These are phyloP conservation scores for Solanum hybrid DNA, from an alignment of 305 asterid species.

Conservation along the genomic window DNA sequence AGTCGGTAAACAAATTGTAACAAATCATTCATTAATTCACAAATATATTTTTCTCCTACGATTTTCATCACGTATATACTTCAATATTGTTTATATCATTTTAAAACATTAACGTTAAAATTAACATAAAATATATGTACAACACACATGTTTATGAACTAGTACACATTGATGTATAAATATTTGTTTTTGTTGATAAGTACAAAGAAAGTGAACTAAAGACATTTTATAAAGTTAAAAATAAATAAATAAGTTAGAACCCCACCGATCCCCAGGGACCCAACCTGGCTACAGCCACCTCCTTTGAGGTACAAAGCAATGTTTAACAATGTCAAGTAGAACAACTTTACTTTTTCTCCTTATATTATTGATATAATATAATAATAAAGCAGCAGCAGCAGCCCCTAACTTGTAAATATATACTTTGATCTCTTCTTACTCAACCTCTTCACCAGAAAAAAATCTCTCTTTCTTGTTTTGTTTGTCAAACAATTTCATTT, in stretches of 20 bases:
- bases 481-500: background rate
- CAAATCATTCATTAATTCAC: background rate
- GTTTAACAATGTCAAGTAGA: background rate
- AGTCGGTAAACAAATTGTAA: background rate
- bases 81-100: background rate
- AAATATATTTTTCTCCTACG: background rate
- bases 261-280: background rate
- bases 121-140: background rate
- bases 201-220: background rate
- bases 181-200: background rate
- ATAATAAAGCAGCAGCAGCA: background rate
- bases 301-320: background rate
- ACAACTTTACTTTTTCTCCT: background rate
- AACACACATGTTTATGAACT: background rate
- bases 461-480: background rate
- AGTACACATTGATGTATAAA: background rate
- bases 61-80: background rate
- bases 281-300: background rate
- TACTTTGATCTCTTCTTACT: slow-evolving; percentile 1
- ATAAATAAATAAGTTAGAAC: background rate
- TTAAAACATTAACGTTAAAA: background rate
- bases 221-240: background rate
- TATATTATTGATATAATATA: background rate
- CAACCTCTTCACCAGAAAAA: background rate
- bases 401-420: background rate